Conservation (phyloP, 1,139 yeast genomes). For the Scheffersomyces insectosa region DNA sequence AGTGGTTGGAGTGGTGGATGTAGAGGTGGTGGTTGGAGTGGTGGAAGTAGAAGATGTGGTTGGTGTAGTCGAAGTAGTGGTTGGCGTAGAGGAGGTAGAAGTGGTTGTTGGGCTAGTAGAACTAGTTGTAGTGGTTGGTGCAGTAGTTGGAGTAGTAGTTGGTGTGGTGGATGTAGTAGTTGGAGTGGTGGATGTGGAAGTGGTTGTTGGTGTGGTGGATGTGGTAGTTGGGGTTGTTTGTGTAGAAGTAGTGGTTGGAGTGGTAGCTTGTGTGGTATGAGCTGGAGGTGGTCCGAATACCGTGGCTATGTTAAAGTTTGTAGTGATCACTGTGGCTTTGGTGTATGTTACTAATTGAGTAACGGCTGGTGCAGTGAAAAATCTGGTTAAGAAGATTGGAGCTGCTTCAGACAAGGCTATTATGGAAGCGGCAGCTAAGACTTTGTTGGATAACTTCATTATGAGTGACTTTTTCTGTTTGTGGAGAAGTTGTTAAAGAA, state of each 20-base stretch:
- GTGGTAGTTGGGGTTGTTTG: constrained; percentile 10
- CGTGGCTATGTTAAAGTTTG: constrained; percentile 9
- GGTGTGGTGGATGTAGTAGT: neutral
- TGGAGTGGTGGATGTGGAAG: constrained; percentile 5
- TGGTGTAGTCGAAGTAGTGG: constrained; percentile 12
- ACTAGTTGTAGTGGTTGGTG: constrained; percentile 3
- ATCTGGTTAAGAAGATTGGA: constrained; percentile 27
- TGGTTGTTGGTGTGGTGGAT: constrained; percentile 12
- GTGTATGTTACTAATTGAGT: constrained; percentile 27
- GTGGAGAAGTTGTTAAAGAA: too few species aligned
- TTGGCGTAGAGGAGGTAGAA: constrained; percentile 12
- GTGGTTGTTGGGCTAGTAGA: constrained; percentile 5
- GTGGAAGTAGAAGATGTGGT: constrained; percentile 10
- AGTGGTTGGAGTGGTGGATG: constrained; percentile 11
- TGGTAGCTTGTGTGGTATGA: constrained; percentile 8
- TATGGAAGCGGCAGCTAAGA: constrained; percentile 16
- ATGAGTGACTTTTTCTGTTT: neutral
- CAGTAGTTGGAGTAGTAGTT: constrained; percentile 2
- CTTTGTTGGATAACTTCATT: constrained; percentile 4
- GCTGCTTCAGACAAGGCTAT: constrained; percentile 28
- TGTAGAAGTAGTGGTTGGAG: constrained; percentile 9
- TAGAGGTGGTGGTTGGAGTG: constrained; percentile 12
- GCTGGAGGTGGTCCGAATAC: constrained; percentile 13
- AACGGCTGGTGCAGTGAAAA: constrained; percentile 33
- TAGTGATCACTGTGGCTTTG: constrained; percentile 17